Conservation (phyloP, 1,284 basidiomycete species). For the Ceratobasidium theobromae region DNA sequence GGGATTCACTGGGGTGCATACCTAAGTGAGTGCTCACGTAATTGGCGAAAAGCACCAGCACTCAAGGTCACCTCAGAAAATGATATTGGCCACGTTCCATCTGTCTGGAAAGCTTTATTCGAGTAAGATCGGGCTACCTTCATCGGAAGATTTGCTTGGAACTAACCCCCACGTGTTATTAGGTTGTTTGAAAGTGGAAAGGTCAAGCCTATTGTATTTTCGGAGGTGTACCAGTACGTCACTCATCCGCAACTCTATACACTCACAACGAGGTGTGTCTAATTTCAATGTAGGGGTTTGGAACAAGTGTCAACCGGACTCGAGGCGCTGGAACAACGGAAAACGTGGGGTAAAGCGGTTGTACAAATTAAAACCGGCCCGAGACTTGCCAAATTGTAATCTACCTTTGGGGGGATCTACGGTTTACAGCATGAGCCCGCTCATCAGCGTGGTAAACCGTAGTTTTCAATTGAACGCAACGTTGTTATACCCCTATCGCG, state of each 20-base stretch:
- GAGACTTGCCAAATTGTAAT: conserved; percentile 36
- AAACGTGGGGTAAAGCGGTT: conserved; percentile 93
- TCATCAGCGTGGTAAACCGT: neutral
- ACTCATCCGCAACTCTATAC: neutral
- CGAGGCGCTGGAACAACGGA: conserved; percentile 64
- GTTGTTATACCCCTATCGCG: neutral
- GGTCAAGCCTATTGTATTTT: conserved; percentile 73
- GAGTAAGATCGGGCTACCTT: conserved; percentile 47
- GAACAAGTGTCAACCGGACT: conserved; percentile 66
- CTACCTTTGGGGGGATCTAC: neutral
- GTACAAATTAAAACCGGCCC: conserved; percentile 60
- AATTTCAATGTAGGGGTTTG: conserved; percentile 43
- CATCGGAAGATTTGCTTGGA: conserved; percentile 11
- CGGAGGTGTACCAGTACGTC: conserved; percentile 58
- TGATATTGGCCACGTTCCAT: conserved; percentile 63
- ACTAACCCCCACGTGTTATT: conserved; percentile 6
- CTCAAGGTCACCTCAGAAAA: conserved; percentile 51
- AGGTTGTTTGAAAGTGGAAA: conserved; percentile 70
- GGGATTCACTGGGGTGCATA: conserved; percentile 90
- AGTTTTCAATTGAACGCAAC: neutral
- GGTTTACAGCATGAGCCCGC: neutral
- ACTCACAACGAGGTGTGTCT: neutral
- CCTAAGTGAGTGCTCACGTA: conserved; percentile 47
- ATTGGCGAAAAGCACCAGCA: neutral
- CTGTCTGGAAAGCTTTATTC: conserved; percentile 76